Percentiles rank a stretch among this genome's conserved stretches.
Evolutionary conservation across 2,329 filamentous ascomycete species (phyloP).

Genomic region (Calycina marina): DNA sequence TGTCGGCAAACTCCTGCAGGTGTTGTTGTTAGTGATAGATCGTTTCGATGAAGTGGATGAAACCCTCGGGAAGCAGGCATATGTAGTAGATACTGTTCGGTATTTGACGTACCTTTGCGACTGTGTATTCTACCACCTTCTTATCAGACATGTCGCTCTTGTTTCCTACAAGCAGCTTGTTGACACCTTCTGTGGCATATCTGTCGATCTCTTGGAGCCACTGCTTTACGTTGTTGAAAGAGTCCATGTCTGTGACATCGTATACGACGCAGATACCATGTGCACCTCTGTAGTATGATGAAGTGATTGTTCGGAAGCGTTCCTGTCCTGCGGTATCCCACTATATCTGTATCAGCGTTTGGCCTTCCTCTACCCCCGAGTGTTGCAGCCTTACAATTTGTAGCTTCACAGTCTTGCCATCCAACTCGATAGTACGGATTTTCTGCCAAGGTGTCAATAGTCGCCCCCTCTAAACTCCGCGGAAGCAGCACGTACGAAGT

Average conservation of each 20-base stretch:
- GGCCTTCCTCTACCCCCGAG: background rate
- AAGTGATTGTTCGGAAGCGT: slow-evolving; percentile 98
- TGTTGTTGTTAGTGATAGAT: slow-evolving; percentile 10
- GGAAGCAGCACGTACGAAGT: slow-evolving; percentile 59
- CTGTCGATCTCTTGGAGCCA: slow-evolving; percentile 99
- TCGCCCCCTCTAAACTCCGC: background rate
- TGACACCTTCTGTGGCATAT: slow-evolving; percentile 97
- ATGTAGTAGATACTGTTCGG: slow-evolving; percentile 7
- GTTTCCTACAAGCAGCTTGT: slow-evolving; percentile 98
- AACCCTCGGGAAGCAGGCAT: too few relatives aligned
- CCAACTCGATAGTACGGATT: slow-evolving; percentile 98
- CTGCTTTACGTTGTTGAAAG: slow-evolving; percentile 99
- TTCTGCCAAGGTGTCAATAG: slow-evolving; percentile 46
- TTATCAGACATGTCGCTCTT: slow-evolving; percentile 99
- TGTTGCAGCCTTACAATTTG: slow-evolving; percentile 64
- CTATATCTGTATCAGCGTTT: slow-evolving; percentile 34
- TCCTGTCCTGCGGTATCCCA: slow-evolving; percentile 99
- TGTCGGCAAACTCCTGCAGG: slow-evolving; percentile 88
- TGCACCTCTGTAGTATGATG: slow-evolving; percentile 97
- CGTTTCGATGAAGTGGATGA: too few relatives aligned
- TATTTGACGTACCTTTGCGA: slow-evolving; percentile 68
- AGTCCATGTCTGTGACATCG: slow-evolving; percentile 99
- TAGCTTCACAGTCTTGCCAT: slow-evolving; percentile 98
- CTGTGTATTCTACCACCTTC: slow-evolving; percentile 99
- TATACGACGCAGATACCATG: slow-evolving; percentile 99